phyloP scores from a whole-genome alignment of 257 asterid genomes.

The Orobanche coerulescens region DNA sequence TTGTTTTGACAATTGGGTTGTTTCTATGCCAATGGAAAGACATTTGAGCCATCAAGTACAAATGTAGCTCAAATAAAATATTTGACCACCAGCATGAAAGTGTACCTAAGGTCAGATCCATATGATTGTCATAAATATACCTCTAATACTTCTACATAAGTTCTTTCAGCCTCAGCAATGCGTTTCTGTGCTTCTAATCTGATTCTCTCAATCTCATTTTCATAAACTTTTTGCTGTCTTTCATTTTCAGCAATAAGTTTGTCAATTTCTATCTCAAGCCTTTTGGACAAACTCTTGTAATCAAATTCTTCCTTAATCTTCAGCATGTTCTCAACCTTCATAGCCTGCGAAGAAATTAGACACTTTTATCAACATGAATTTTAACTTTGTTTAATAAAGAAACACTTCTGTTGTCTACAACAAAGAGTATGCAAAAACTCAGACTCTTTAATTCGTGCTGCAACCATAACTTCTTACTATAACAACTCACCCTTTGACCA shows the following conservation, averaged over 20 bases:
- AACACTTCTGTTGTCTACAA: slow-evolving; percentile 1
- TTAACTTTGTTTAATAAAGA: background rate
- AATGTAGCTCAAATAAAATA: slow-evolving; percentile 11
- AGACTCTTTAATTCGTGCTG: slow-evolving; percentile 1
- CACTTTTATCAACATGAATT: background rate
- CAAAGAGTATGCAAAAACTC: background rate
- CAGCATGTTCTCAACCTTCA: slow-evolving; percentile 99
- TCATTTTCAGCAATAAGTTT: slow-evolving; percentile 85
- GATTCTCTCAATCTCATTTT: slow-evolving; percentile 77
- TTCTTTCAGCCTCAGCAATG: slow-evolving; percentile 76
- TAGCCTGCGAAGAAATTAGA: slow-evolving; percentile 55
- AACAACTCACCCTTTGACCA: slow-evolving; percentile 91
- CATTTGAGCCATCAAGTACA: background rate
- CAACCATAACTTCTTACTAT: background rate
- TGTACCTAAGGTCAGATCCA: slow-evolving; percentile 14
- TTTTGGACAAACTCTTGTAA: slow-evolving; percentile 79
- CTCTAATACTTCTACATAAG: slow-evolving; percentile 68
- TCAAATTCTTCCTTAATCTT: slow-evolving; percentile 96
- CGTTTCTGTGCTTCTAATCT: slow-evolving; percentile 79
- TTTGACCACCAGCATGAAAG: slow-evolving; percentile 9
- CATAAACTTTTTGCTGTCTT: slow-evolving; percentile 72
- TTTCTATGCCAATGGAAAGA: slow-evolving; percentile 11
- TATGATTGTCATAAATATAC: slow-evolving; percentile 31
- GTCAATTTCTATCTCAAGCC: slow-evolving; percentile 87
- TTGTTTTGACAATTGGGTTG: background rate